phyloP scores from a whole-genome alignment of 345 rosid genomes.

The Kernera saxatilis region DNA sequence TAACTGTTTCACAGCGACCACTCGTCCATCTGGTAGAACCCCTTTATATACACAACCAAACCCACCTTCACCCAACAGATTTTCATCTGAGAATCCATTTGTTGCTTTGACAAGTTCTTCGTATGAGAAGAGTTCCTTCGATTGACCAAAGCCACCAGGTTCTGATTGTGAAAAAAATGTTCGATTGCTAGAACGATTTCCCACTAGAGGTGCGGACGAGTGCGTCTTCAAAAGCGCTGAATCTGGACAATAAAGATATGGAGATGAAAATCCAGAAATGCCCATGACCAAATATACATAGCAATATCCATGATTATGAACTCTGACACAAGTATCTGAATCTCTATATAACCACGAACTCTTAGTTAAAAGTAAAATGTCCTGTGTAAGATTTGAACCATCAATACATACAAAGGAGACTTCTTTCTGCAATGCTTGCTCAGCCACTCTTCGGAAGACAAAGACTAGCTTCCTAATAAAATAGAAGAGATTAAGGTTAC shows the following conservation, averaged over 20 bases:
- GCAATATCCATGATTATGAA: neutral
- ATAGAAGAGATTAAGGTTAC: neutral
- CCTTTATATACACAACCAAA: conserved; percentile 92
- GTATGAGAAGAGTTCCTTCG: conserved; percentile 61
- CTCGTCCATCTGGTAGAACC: conserved; percentile 72
- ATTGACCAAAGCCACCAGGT: conserved; percentile 68
- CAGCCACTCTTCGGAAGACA: too few relatives aligned
- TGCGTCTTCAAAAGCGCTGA: conserved; percentile 42
- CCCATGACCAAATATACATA: neutral
- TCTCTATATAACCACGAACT: neutral
- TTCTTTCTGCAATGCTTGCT: neutral
- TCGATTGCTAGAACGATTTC: conserved; percentile 58
- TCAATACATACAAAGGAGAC: neutral
- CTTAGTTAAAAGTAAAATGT: neutral
- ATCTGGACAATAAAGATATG: conserved; percentile 40
- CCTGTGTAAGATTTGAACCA: neutral
- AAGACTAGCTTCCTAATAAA: neutral
- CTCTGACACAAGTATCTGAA: neutral
- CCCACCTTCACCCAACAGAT: conserved; percentile 93
- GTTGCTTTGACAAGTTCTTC: conserved; percentile 74
- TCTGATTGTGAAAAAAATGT: conserved; percentile 43
- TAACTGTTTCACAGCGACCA: conserved; percentile 83
- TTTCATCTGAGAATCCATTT: conserved; percentile 66
- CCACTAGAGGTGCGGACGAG: conserved; percentile 62
- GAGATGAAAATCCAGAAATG: neutral